Base-by-base conservation (phyloP, 177 flowering plant species). In the Vitis hybrid region DNA sequence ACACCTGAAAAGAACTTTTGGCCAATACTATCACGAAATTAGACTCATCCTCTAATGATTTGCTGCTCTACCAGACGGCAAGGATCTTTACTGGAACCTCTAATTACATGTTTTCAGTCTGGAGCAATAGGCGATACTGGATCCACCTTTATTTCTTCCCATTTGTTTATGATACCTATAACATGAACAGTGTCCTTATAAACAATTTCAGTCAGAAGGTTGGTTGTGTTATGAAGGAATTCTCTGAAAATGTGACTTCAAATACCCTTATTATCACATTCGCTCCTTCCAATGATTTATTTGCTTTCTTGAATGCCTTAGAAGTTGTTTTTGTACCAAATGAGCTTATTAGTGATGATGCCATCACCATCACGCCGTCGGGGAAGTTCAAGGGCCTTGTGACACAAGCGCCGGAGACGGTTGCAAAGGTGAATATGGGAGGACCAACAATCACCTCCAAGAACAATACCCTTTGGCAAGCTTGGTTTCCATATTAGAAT, bases 101-200 rank as follows among this genome's bases (percentile, higher is more conserved):
- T 3, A 56, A n/a, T 34, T 74, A 56, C 56, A 56, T 26, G 8
- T 69, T 74, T 10, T 21, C 49, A 1, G 64, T 74, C 14, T 26
- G 32, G 19, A 50, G 59, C 11, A 26, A 17, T 9, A 73, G 77
- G 3, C 66, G 58, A 30, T 72, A 78, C 55, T 78, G 78, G 77
- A 52, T 80, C n/a, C 83, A 81, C 58, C 81, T 80, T 15, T 68
- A 80, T 49, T 80, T 78, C 60, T 73, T 32, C 56, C 79, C 62
- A 4, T 78, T 75, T 71, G 34, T 17, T 63, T 67, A 64, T 55
- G 49, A 71, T 11, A 52, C 30, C 45, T 70, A 72, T 21, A 55
- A 75, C 23, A 11, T 76, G 72, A 73, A 18, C 18, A 15, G 48
- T 2, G 61, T 50, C 8, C 74, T 80, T 6, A 70, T 80, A 3